Evolutionary conservation across 768 basidiomycete species (phyloP), one percentile per base, ranked within the genome.

Genomic region (Pleurotus tuber-regium): DNA sequence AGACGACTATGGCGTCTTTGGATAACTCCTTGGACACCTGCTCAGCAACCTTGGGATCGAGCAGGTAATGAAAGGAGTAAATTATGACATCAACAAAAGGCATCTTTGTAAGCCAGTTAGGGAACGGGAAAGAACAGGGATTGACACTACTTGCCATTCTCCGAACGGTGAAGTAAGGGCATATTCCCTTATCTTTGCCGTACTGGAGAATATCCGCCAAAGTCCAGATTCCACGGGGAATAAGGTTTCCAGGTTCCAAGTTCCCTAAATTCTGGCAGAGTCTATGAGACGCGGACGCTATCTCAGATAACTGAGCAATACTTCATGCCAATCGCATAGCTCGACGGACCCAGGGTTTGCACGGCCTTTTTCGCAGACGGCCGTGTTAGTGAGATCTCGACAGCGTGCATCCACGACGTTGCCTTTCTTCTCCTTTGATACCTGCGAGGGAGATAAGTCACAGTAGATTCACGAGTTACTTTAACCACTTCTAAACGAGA

Each of bases 41-140:
- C 60, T 98, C 97, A 0, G 97, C 97, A 35, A 99, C 95, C 69
- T 99, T 99, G 2, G 97, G 97, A 70, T 99, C 97, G 25, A 99
- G 81, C 25, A 99, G 77, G 66, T 99, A 99, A 67, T 99, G 97
- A 70, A 98, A 99, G 16, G 97, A 99, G 65, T 98, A 99, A 68
- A 99, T 98, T 68, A 99, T 84, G 59, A 98, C 78, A 65, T 97
- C 92, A 30, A 90, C 91, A 67, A 95, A 96, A 0, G 92, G 87
- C 83, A 99, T 88, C 96, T 98, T n/a, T n/a, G n/a, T n/a, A n/a
- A n/a, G n/a, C n/a, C n/a, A n/a, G n/a, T n/a, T n/a, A n/a, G n/a
- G n/a, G n/a, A n/a, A n/a, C n/a, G n/a, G n/a, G n/a, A n/a, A n/a
- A n/a, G n/a, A n/a, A 6, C 7, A 30, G 26, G 7, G 16, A 9